phyloP scores from a whole-genome alignment of 1,139 yeast species.

The Protomyces inundatus region DNA sequence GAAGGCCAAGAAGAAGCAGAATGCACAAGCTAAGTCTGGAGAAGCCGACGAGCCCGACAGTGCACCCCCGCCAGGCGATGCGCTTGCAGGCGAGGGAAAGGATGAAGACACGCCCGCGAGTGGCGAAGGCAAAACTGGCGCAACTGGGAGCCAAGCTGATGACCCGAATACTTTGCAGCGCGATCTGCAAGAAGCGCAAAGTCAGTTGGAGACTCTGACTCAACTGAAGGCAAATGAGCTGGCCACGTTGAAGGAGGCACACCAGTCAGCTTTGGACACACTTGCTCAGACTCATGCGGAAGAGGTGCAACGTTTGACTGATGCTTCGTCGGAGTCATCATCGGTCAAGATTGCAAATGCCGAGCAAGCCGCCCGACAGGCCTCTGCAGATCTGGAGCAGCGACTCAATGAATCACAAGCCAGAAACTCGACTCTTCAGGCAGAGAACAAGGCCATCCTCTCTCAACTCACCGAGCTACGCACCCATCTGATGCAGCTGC shows the following conservation, averaged over 20 bases:
- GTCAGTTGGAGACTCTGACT: too few species aligned
- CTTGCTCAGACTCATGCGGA: too few species aligned
- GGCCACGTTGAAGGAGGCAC: too few species aligned
- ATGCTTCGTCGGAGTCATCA: too few species aligned
- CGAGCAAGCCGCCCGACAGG: neutral
- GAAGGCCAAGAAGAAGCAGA: slow-evolving; percentile 10
- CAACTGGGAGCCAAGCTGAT: too few species aligned
- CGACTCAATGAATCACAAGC: slow-evolving; percentile 2
- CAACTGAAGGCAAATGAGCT: too few species aligned
- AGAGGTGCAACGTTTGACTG: too few species aligned
- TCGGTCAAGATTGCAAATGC: too few species aligned
- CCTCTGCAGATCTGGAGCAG: neutral
- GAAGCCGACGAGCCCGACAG: neutral
- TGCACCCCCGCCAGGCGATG: neutral
- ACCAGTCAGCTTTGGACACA: too few species aligned
- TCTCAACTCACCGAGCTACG: slow-evolving; percentile 15
- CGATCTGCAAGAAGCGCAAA: too few species aligned
- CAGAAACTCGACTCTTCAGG: slow-evolving; percentile 1
- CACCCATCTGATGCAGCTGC: slow-evolving; percentile 12
- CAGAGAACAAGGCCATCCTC: slow-evolving; percentile 15
- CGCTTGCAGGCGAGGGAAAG: neutral
- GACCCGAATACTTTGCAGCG: too few species aligned
- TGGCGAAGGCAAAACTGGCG: too few species aligned
- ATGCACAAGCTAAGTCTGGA: neutral
- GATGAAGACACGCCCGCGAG: neutral